These are phyloP conservation scores for Ilyonectria sp. DNA, from an alignment of 2,329 filamentous ascomycete species.

Conservation along the genomic window DNA sequence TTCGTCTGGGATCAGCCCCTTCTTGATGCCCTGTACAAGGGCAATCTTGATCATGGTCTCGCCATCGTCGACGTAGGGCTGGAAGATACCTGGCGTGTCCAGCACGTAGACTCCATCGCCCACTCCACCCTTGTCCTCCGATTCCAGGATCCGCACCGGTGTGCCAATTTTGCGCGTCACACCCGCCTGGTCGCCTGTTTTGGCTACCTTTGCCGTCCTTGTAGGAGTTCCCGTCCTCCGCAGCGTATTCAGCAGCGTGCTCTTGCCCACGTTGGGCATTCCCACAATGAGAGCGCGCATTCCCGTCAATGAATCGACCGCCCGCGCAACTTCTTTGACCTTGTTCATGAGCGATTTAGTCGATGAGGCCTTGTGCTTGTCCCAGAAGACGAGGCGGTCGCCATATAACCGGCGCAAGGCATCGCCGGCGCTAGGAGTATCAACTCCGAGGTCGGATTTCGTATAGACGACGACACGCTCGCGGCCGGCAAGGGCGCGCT, in stretches of 20 bases:
- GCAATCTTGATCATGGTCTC: slow-evolving; percentile 97
- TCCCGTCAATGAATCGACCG: slow-evolving; percentile 77
- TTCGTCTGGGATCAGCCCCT: slow-evolving; percentile 83
- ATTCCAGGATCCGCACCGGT: slow-evolving; percentile 80
- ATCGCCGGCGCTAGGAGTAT: slow-evolving; percentile 48
- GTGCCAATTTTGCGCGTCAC: slow-evolving; percentile 89
- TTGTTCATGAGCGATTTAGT: slow-evolving; percentile 58
- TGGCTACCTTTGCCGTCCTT: slow-evolving; percentile 75
- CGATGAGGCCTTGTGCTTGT: slow-evolving; percentile 52
- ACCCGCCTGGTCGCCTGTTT: slow-evolving; percentile 89
- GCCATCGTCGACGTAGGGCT: slow-evolving; percentile 88
- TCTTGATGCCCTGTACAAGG: slow-evolving; percentile 90
- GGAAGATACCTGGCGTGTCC: slow-evolving; percentile 95
- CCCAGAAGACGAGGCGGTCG: slow-evolving; percentile 61
- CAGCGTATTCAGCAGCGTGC: slow-evolving; percentile 90
- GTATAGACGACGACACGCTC: slow-evolving; percentile 91
- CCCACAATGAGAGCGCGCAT: slow-evolving; percentile 90
- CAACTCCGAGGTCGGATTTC: slow-evolving; percentile 81
- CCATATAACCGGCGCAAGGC: slow-evolving; percentile 54
- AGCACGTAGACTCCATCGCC: slow-evolving; percentile 83
- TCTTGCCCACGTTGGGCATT: slow-evolving; percentile 99
- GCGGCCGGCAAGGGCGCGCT: slow-evolving; percentile 80
- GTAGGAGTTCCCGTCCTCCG: slow-evolving; percentile 74
- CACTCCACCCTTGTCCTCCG: slow-evolving; percentile 58
- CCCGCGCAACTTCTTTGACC: slow-evolving; percentile 51